Conservation (phyloP, 495 filamentous ascomycete genomes). For the Xylaria curta region DNA sequence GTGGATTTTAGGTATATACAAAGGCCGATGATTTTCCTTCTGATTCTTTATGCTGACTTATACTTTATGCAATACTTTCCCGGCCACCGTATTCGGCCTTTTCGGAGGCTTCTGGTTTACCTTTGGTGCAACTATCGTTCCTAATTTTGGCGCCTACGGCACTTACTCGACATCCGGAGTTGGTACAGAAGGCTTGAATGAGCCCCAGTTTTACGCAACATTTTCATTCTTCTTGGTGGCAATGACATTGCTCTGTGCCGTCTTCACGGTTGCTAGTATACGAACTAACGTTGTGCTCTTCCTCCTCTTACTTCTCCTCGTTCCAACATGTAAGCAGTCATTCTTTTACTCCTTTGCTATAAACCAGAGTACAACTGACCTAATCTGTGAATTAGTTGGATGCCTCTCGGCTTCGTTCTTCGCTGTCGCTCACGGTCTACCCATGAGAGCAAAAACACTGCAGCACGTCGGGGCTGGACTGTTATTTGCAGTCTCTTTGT, state of each 20-base stretch:
- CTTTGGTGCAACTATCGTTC: slow-evolving; percentile 10
- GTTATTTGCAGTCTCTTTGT: background rate
- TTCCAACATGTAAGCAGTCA: slow-evolving; percentile 8
- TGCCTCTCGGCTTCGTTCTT: slow-evolving; percentile 12
- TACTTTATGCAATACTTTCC: slow-evolving; percentile 20
- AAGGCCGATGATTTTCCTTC: background rate
- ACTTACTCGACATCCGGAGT: background rate
- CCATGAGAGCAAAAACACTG: background rate
- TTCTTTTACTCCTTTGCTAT: background rate
- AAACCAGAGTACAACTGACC: background rate
- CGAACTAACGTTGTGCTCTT: slow-evolving; percentile 14
- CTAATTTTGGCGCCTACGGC: background rate
- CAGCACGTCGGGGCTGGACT: slow-evolving; percentile 10
- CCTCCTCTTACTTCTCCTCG: background rate
- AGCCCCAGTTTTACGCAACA: slow-evolving; percentile 11
- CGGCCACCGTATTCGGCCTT: background rate
- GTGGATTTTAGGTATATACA: slow-evolving; percentile 15
- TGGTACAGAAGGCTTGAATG: background rate
- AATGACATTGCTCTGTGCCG: slow-evolving; percentile 14
- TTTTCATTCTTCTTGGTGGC: slow-evolving; percentile 15
- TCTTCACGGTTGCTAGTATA: background rate
- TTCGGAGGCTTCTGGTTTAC: slow-evolving; percentile 20
- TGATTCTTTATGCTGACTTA: background rate
- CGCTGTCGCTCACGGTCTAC: background rate
- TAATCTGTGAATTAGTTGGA: background rate